Conservation (phyloP, 1,139 yeast species). For the Magnusiomyces fungicola region DNA sequence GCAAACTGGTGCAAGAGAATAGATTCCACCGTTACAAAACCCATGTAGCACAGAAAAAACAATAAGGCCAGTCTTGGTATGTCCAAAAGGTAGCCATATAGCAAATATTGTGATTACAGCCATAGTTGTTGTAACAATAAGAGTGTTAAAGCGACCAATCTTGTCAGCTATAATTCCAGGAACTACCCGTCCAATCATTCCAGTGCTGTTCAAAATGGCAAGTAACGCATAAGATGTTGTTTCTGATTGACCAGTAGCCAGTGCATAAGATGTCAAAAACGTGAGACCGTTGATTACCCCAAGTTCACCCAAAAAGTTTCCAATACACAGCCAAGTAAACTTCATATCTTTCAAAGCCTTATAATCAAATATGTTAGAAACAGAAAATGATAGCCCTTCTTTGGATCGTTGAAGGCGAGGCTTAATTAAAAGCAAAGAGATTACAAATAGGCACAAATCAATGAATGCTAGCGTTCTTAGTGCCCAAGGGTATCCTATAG, state of each 20-base stretch:
- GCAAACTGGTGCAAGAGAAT: slow-evolving; percentile 45
- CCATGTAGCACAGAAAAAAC: slow-evolving; percentile 47
- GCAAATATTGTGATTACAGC: slow-evolving; percentile 33
- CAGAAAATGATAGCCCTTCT: slow-evolving; percentile 19
- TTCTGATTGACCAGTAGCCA: slow-evolving; percentile 35
- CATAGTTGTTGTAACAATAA: slow-evolving; percentile 37
- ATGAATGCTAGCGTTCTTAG: slow-evolving; percentile 48
- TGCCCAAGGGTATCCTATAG: slow-evolving; percentile 53
- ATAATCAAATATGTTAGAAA: slow-evolving; percentile 32
- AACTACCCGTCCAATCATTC: slow-evolving; percentile 41
- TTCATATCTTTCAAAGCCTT: slow-evolving; percentile 38
- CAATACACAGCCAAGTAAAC: slow-evolving; percentile 38
- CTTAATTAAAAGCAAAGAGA: slow-evolving; percentile 38
- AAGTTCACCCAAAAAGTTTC: slow-evolving; percentile 43
- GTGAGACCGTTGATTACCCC: slow-evolving; percentile 45
- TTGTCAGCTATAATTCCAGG: slow-evolving; percentile 46
- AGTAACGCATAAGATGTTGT: slow-evolving; percentile 39
- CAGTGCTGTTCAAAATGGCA: slow-evolving; percentile 42
- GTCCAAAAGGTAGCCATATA: slow-evolving; percentile 51
- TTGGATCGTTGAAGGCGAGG: slow-evolving; percentile 33
- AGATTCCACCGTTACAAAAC: slow-evolving; percentile 44
- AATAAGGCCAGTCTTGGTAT: slow-evolving; percentile 32
- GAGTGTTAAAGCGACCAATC: slow-evolving; percentile 47
- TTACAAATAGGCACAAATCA: slow-evolving; percentile 31
- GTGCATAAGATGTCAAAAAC: slow-evolving; percentile 46